Evolutionary conservation across 2,329 filamentous ascomycete species (phyloP).

Genomic region (Monosporascus sp.): DNA sequence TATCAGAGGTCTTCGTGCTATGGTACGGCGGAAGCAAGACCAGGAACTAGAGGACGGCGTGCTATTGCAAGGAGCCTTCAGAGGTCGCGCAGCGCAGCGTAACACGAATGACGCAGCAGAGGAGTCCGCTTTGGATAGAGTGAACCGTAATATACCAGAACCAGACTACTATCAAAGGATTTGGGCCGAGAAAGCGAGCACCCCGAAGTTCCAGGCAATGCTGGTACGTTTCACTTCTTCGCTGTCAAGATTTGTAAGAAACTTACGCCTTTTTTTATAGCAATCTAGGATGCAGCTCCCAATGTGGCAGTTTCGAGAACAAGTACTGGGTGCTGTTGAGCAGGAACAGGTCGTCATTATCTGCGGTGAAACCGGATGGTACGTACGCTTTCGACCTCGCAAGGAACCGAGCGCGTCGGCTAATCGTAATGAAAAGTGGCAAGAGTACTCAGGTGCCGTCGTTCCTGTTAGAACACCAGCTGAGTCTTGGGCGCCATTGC

Average conservation of each 20-base stretch:
- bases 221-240: conserved; percentile 41
- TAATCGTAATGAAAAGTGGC: conserved; percentile 45
- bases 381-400: conserved; percentile 16
- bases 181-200: conserved; percentile 53
- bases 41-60: conserved; percentile 69
- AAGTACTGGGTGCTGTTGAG: conserved; percentile 73
- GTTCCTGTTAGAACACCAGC: conserved; percentile 84
- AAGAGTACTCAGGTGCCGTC: conserved; percentile 98
- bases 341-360: conserved; percentile 83
- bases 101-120: conserved; percentile 44
- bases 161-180: conserved; percentile 51
- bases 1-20: conserved; percentile 62
- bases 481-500: conserved; percentile 73
- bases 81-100: conserved; percentile 49
- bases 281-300: conserved; percentile 73
- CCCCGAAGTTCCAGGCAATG: conserved; percentile 71
- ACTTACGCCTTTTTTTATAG: conserved; percentile 17
- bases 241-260: not conserved
- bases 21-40: conserved; percentile 64
- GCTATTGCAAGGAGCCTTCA: conserved; percentile 71
- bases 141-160: conserved; percentile 31
- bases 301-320: conserved; percentile 78
- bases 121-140: conserved; percentile 40
- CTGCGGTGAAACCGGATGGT: conserved; percentile 92
- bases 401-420: conserved; percentile 1